Conservation (phyloP, 345 rosid species). For the Linum tenue region DNA sequence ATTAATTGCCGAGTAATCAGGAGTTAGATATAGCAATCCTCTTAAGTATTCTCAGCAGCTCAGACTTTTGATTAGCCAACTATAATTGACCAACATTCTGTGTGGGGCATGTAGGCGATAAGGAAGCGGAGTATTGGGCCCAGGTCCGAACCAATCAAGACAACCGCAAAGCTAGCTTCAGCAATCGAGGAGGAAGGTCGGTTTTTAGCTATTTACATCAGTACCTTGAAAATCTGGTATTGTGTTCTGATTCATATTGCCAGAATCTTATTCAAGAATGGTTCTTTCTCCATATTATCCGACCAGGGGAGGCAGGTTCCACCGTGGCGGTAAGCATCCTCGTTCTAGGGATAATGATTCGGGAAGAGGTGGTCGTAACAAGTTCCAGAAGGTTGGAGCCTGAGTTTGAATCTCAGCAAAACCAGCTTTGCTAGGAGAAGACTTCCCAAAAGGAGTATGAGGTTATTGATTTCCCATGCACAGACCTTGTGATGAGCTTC, state of each 20-base stretch:
- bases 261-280: not conserved
- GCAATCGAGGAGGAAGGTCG: constrained; percentile 48
- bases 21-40: too few species aligned
- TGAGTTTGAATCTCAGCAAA: not conserved
- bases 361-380: constrained; percentile 43
- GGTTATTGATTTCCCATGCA: too few species aligned
- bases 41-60: too few species aligned
- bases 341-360: constrained; percentile 48
- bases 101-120: constrained; percentile 40
- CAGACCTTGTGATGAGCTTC: too few species aligned
- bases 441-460: too few species aligned
- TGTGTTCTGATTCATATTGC: not conserved
- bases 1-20: too few species aligned
- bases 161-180: constrained; percentile 24
- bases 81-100: too few species aligned
- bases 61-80: too few species aligned
- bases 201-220: constrained; percentile 7
- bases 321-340: constrained; percentile 41
- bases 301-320: constrained; percentile 59
- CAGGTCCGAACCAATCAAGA: constrained; percentile 50
- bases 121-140: constrained; percentile 81
- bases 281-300: not conserved
- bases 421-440: too few species aligned
- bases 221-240: not conserved
- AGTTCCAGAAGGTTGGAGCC: constrained; percentile 43